Evolutionary conservation across 139 green algal genomes (phyloP).

Genomic region (Chlamydomonas sp.): DNA sequence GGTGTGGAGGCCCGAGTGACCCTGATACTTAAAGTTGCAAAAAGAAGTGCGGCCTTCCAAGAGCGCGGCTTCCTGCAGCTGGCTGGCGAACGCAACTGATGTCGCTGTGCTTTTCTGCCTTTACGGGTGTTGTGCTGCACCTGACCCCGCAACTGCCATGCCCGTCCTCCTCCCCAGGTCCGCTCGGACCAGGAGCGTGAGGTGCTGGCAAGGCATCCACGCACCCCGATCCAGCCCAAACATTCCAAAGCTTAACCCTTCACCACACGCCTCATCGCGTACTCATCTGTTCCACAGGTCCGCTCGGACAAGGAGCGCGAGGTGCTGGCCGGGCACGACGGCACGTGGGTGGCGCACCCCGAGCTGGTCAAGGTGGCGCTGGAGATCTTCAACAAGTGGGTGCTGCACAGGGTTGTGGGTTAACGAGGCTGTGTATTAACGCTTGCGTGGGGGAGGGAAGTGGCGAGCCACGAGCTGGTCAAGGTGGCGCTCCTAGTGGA

Average conservation of each 20-base stretch:
- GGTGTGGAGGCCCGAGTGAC: neutral
- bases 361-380: slow-evolving; percentile 76
- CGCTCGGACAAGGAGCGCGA: slow-evolving; percentile 89
- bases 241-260: too few relatives aligned
- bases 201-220: slow-evolving; percentile 78
- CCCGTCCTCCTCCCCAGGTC: slow-evolving; percentile 52
- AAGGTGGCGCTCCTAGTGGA: too few relatives aligned
- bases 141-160: too few relatives aligned
- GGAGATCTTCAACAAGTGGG: slow-evolving; percentile 69
- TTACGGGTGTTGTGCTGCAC: too few relatives aligned
- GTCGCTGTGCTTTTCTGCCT: too few relatives aligned
- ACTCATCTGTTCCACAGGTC: slow-evolving; percentile 51
- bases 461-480: too few relatives aligned
- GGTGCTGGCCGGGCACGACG: slow-evolving; percentile 87
- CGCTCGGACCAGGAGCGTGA: slow-evolving; percentile 89
- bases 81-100: neutral
- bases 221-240: too few relatives aligned
- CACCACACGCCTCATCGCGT: too few relatives aligned
- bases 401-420: neutral
- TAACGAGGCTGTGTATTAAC: neutral
- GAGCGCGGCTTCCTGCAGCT: too few relatives aligned
- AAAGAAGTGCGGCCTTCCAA: too few relatives aligned
- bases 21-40: neutral
- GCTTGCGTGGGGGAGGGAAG: neutral
- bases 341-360: slow-evolving; percentile 89